Percentiles rank a stretch among this genome's conserved stretches.
These are phyloP conservation scores for Kurtzmaniella quercitrusa DNA, from an alignment of 1,139 yeast genomes.

Conservation along the genomic window DNA sequence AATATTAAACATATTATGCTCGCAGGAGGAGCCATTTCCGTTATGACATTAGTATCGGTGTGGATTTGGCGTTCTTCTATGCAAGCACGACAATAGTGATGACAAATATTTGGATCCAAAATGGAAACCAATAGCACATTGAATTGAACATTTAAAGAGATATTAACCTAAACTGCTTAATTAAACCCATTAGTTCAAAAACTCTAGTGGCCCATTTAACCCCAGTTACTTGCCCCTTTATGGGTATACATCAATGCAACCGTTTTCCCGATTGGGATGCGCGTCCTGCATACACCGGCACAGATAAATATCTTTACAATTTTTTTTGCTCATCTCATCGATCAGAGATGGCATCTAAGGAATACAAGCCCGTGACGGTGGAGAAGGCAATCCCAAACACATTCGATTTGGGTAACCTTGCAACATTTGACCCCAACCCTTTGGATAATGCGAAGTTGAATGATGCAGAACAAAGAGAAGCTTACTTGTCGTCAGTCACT, in stretches of 20 bases:
- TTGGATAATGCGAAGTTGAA: constrained; percentile 57
- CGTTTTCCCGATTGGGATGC: neutral
- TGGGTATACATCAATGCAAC: too few relatives aligned
- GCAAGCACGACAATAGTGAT: constrained; percentile 14
- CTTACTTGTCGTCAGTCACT: constrained; percentile 60
- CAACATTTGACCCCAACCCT: constrained; percentile 85
- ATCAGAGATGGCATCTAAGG: constrained; percentile 20
- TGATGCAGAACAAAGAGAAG: constrained; percentile 54
- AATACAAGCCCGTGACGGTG: constrained; percentile 71
- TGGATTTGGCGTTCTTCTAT: constrained; percentile 57
- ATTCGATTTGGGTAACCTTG: constrained; percentile 81
- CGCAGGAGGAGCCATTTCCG: constrained; percentile 65
- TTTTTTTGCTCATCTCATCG: constrained; percentile 8
- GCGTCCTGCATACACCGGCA: neutral
- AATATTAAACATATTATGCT: constrained; percentile 48
- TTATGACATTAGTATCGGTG: constrained; percentile 54
- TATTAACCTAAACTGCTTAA: constrained; percentile 4
- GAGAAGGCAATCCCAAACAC: constrained; percentile 84
- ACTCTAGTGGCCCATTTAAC: too few relatives aligned
- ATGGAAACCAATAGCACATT: too few relatives aligned
- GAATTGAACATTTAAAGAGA: too few relatives aligned
- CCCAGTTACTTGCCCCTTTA: too few relatives aligned
- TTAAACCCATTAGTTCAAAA: too few relatives aligned
- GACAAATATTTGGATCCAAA: too few relatives aligned
- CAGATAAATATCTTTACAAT: constrained; percentile 2